These are phyloP conservation scores for Chrysoporthe austroafricana DNA, from an alignment of 2,329 filamentous ascomycete species.

Conservation along the genomic window DNA sequence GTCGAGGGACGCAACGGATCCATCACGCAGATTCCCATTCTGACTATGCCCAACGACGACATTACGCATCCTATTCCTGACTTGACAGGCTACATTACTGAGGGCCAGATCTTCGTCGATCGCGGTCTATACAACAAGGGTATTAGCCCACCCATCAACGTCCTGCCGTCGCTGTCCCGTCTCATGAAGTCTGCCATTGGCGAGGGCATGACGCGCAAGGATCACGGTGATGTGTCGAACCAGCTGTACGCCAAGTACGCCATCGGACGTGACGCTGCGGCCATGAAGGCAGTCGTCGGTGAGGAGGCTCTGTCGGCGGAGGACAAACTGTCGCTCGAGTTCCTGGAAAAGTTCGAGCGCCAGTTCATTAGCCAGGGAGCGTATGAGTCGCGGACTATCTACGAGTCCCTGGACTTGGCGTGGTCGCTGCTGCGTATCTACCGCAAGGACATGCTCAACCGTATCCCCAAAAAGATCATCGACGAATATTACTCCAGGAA, in stretches of 20 bases:
- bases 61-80: conserved; percentile 99
- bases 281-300: conserved; percentile 99
- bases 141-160: conserved; percentile 98
- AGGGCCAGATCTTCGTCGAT: conserved; percentile 98
- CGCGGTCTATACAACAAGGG: conserved; percentile 93
- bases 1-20: conserved; percentile 96
- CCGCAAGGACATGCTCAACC: conserved; percentile 97
- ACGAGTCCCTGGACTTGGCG: conserved; percentile 91
- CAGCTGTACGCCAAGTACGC: conserved; percentile 99
- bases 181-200: conserved; percentile 99
- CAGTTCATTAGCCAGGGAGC: conserved; percentile 90
- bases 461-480: conserved; percentile 82
- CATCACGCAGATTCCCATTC: conserved; percentile 97
- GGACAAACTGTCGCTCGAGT: conserved; percentile 98
- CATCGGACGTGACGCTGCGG: conserved; percentile 95
- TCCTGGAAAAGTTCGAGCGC: conserved; percentile 97
- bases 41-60: conserved; percentile 99
- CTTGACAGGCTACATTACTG: conserved; percentile 98
- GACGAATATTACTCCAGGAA: conserved; percentile 79
- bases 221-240: conserved; percentile 98
- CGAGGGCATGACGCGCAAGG: conserved; percentile 93
- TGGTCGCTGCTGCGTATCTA: conserved; percentile 97
- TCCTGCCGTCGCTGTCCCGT: conserved; percentile 94
- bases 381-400: conserved; percentile 91
- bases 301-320: conserved; percentile 95